These are phyloP conservation scores for Begonia loranthoides DNA, from an alignment of 306 rosid genomes.

Conservation along the genomic window DNA sequence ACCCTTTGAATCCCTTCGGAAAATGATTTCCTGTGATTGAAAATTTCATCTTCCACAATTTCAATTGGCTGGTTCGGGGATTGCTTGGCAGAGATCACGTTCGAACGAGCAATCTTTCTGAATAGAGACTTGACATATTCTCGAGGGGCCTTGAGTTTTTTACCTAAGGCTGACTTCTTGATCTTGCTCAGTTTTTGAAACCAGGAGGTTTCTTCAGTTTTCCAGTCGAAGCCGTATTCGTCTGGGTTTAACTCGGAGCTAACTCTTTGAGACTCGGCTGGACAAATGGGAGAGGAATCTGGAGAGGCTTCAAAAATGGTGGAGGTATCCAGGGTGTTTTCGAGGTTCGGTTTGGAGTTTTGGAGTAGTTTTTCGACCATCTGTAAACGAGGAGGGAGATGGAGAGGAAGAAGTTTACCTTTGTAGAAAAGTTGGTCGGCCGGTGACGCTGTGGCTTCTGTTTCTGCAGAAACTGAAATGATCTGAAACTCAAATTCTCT, in stretches of 20 bases:
- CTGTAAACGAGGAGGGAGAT: slow-evolving; percentile 80
- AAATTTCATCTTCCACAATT: background rate
- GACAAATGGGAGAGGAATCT: slow-evolving; percentile 41
- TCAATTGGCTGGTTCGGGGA: no score
- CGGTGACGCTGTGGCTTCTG: slow-evolving; percentile 40
- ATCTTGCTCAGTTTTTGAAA: slow-evolving; percentile 56
- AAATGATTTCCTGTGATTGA: slow-evolving; percentile 54
- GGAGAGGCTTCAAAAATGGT: slow-evolving; percentile 22
- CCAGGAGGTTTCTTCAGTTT: slow-evolving; percentile 44
- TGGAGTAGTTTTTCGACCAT: slow-evolving; percentile 64
- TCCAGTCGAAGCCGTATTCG: slow-evolving; percentile 36
- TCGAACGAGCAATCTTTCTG: slow-evolving; percentile 49
- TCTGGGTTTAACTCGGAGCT: slow-evolving; percentile 55
- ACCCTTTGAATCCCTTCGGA: slow-evolving; percentile 61
- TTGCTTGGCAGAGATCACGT: slow-evolving; percentile 23
- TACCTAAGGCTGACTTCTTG: slow-evolving; percentile 40
- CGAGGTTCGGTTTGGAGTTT: slow-evolving; percentile 17
- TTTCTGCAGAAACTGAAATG: slow-evolving; percentile 34
- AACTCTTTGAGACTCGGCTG: slow-evolving; percentile 54
- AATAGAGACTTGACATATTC: slow-evolving; percentile 50
- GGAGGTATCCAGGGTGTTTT: slow-evolving; percentile 22
- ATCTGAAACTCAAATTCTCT: slow-evolving; percentile 94
- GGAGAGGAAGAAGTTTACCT: slow-evolving; percentile 96
- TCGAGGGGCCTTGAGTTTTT: slow-evolving; percentile 14
- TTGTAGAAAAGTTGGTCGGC: slow-evolving; percentile 96